Conservation (phyloP, 768 basidiomycete genomes). For the Butyriboletus loyo region DNA sequence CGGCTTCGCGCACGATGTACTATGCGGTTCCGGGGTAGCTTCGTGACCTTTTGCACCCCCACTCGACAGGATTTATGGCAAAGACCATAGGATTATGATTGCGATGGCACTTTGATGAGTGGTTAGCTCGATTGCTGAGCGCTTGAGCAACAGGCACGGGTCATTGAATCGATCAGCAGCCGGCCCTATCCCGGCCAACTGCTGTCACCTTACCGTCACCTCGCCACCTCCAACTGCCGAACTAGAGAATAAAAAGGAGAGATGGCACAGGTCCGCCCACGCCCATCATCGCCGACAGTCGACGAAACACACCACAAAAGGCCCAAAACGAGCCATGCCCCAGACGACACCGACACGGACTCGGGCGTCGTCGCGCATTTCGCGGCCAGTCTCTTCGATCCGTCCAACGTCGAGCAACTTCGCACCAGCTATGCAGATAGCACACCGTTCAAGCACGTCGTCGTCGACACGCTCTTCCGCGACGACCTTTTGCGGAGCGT, state of each 20-base stretch:
- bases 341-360: conserved; percentile 8
- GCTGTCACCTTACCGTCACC: background rate
- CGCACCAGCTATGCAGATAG: conserved; percentile 53
- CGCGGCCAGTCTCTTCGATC: conserved; percentile 51
- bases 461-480: conserved; percentile 79
- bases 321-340: conserved; percentile 37
- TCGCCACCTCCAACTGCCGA: background rate
- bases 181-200: background rate
- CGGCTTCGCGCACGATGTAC: background rate
- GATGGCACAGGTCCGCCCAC: conserved; percentile 49
- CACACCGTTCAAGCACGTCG: conserved; percentile 78
- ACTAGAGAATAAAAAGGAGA: background rate
- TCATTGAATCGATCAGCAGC: background rate
- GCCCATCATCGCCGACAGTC: conserved; percentile 41
- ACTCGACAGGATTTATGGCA: background rate
- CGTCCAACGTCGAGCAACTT: conserved; percentile 52
- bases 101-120: background rate
- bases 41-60: background rate
- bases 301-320: conserved; percentile 32
- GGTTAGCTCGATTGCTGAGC: too few species aligned
- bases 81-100: background rate
- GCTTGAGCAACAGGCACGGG: too few species aligned
- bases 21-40: background rate
- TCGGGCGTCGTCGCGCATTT: conserved; percentile 19
- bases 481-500: conserved; percentile 77